Conservation (phyloP, 495 filamentous ascomycete genomes). For the Penicillium argentinense region DNA sequence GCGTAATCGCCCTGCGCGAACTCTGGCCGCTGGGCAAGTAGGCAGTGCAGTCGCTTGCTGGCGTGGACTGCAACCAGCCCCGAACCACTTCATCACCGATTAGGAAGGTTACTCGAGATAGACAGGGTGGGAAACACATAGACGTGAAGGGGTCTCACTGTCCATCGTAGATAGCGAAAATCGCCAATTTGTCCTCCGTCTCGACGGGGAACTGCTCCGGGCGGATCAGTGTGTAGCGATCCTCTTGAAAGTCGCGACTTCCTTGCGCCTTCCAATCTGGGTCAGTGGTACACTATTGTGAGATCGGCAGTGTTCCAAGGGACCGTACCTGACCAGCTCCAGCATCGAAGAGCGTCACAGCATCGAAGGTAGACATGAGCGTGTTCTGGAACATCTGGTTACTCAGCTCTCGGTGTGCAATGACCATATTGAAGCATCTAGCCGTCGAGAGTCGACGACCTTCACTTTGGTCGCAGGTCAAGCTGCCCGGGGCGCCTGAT, state of each 20-base stretch:
- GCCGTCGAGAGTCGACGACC: not conserved
- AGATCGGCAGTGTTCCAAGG: not conserved
- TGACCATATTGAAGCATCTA: slow-evolving; percentile 12
- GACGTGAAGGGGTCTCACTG: slow-evolving; percentile 32
- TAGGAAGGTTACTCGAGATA: not conserved
- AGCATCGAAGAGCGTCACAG: slow-evolving; percentile 33
- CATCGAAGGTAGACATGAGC: slow-evolving; percentile 26
- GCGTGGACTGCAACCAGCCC: slow-evolving; percentile 36
- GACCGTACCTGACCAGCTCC: slow-evolving; percentile 31
- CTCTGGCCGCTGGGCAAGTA: slow-evolving; percentile 32
- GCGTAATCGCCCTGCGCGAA: slow-evolving; percentile 32
- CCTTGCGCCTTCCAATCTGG: slow-evolving; percentile 32
- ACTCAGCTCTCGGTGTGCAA: slow-evolving; percentile 19
- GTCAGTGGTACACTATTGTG: slow-evolving; percentile 1
- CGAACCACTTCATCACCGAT: slow-evolving; percentile 30
- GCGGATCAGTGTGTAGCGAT: slow-evolving; percentile 28
- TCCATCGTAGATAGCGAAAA: slow-evolving; percentile 44
- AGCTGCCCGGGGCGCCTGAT: not conserved
- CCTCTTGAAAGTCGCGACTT: slow-evolving; percentile 32
- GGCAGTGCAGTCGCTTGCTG: slow-evolving; percentile 25
- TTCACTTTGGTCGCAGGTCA: not conserved
- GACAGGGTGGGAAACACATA: not conserved
- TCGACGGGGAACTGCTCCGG: slow-evolving; percentile 33
- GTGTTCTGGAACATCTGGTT: slow-evolving; percentile 24
- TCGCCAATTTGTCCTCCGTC: slow-evolving; percentile 33